These are phyloP conservation scores for Diaporthe sp. DNA, from an alignment of 2,329 filamentous ascomycete genomes.

Conservation along the genomic window DNA sequence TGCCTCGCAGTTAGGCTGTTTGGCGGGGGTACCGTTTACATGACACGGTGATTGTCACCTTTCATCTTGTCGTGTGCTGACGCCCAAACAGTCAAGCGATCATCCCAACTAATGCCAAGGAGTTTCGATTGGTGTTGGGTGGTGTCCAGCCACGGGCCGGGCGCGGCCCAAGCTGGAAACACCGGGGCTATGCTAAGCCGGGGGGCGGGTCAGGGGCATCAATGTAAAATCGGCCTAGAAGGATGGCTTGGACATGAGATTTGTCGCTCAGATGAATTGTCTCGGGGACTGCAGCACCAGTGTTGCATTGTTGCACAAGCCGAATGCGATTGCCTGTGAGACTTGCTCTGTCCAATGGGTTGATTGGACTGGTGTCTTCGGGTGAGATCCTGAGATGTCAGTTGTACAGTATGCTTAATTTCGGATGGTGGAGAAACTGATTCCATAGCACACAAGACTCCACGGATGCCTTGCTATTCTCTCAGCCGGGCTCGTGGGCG, in stretches of 20 bases:
- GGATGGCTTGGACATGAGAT: background rate
- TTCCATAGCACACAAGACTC: background rate
- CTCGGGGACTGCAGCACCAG: conserved; percentile 27
- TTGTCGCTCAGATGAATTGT: conserved; percentile 27
- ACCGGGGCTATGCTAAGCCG: conserved; percentile 16
- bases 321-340: background rate
- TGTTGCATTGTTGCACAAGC: conserved; percentile 29
- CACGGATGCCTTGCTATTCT: background rate
- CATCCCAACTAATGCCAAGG: conserved; percentile 16
- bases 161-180: conserved; percentile 24
- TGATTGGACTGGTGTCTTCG: conserved; percentile 16
- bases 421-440: background rate
- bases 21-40: conserved; percentile 6
- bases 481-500: background rate
- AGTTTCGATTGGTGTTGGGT: conserved; percentile 30
- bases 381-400: conserved; percentile 22
- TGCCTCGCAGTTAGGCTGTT: background rate
- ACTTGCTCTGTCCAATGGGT: background rate
- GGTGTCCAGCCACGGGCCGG: conserved; percentile 19
- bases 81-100: conserved; percentile 15
- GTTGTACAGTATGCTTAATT: conserved; percentile 18
- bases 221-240: conserved; percentile 15
- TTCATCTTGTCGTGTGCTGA: conserved; percentile 22
- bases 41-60: conserved; percentile 19
- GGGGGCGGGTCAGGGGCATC: conserved; percentile 9